These are phyloP conservation scores for Botrytis elliptica DNA, from an alignment of 2,329 filamentous ascomycete species.

Conservation along the genomic window DNA sequence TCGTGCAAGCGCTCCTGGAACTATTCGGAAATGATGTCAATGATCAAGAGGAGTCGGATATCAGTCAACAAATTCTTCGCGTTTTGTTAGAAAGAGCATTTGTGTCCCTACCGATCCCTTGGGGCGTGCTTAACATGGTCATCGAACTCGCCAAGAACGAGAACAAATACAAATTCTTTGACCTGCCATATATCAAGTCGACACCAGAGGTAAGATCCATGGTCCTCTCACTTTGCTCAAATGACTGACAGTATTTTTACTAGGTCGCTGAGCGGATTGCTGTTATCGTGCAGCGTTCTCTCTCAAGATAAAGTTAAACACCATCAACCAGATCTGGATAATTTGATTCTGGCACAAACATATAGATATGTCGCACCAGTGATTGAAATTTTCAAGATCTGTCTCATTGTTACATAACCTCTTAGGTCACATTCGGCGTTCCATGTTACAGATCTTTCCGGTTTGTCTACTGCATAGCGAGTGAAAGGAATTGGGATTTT, in stretches of 20 bases:
- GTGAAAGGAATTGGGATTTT: constrained; percentile 38
- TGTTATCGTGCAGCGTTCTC: constrained; percentile 32
- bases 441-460: constrained; percentile 33
- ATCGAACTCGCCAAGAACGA: constrained; percentile 90
- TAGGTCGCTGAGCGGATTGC: constrained; percentile 38
- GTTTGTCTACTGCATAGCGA: constrained; percentile 41
- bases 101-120: constrained; percentile 89
- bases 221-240: background rate
- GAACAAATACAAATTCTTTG: constrained; percentile 80
- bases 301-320: constrained; percentile 13
- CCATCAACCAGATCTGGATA: constrained; percentile 10
- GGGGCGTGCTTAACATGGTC: constrained; percentile 87
- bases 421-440: constrained; percentile 39
- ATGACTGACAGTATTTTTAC: constrained; percentile 2
- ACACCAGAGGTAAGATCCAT: constrained; percentile 69
- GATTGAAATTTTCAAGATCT: constrained; percentile 17
- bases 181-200: constrained; percentile 86
- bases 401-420: constrained; percentile 39
- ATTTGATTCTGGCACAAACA: background rate
- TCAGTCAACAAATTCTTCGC: constrained; percentile 87
- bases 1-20: constrained; percentile 79
- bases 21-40: constrained; percentile 75
- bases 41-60: constrained; percentile 73
- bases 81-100: constrained; percentile 85
- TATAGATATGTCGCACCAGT: constrained; percentile 7